Evolutionary conservation across 345 rosid species (phyloP), one percentile per base, ranked within the genome.

Genomic region (Psidium friedrichsthalianum): DNA sequence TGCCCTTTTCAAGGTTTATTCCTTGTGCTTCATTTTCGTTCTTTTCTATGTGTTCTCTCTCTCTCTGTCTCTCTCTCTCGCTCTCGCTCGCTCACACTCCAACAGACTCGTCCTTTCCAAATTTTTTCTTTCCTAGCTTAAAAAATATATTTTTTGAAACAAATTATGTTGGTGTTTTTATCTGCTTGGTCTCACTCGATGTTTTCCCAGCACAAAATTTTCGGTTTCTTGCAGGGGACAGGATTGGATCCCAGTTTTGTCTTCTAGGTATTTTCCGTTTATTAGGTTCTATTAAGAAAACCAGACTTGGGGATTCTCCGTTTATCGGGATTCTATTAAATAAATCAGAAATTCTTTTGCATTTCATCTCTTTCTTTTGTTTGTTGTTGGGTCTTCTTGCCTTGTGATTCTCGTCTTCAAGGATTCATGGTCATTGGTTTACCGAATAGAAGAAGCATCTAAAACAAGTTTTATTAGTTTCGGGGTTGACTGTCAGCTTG

Each of bases 1-100:
- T 96, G 91, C 94, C 90, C 93, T 90, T 96, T 93, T 94, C 96
- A 92, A 94, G 90, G 98, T 94, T 94, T 93, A 95, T 96, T 95
- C 98, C 94, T 95, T 94, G 42, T 94, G 36, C 93, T 91, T 92
- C 93, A 93, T 90, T 88, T 87, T 87, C 85, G 86, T 91, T 89
- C 87, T 85, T 88, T 93, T 87, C 91, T 86, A 83, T 85, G 86
- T 51, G 87, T 51, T 83, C 86, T 87, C 89, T 51, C 89, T 90
- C 91, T 90, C 91, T 86, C 87, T n/a, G n/a, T 82, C 86, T 83
- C 24, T 81, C 85, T 86, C 85, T 78, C 44, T 40, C 61, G 53
- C 51, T 44, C 32, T 14, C 74, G 52, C 84, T 87, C 86, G 85
- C 74, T 86, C 88, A 87, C 20, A n/a, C 13, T 22, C 8, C 82